Percentiles rank a stretch among this genome's conserved stretches.
Evolutionary conservation across 106 monocot genomes (phyloP).

Genomic region (Dioscorea zingiberensis): DNA sequence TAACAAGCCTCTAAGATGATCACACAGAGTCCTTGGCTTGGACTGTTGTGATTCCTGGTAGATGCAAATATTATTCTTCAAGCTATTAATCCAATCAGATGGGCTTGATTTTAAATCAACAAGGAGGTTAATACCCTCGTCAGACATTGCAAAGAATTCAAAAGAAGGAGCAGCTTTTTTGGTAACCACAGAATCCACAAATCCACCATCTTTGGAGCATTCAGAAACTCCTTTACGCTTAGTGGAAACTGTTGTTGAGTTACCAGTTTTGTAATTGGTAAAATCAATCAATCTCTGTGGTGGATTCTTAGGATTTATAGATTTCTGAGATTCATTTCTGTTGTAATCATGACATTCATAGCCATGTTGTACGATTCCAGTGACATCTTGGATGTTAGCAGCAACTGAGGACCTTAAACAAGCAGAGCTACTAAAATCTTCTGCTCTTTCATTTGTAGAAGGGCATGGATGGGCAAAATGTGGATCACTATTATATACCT

Average conservation of each 20-base stretch:
- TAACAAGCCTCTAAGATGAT: constrained; percentile 16
- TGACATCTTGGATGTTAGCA: constrained; percentile 6
- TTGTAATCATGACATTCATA: constrained; percentile 1
- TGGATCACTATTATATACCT: constrained; percentile 7
- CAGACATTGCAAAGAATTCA: constrained; percentile 68
- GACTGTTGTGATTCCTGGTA: constrained; percentile 17
- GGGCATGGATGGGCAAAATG: neutral
- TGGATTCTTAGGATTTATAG: constrained; percentile 1
- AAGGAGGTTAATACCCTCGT: constrained; percentile 70
- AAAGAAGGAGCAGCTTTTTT: constrained; percentile 40
- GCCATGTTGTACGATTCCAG: neutral
- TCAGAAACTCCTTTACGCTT: constrained; percentile 11
- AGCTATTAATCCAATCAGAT: constrained; percentile 54
- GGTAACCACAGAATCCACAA: constrained; percentile 11
- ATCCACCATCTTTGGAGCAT: constrained; percentile 17
- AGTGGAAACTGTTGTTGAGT: neutral
- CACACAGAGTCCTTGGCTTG: constrained; percentile 13
- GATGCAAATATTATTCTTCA: constrained; percentile 50
- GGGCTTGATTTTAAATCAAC: constrained; percentile 67
- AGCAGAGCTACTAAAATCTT: constrained; percentile 25
- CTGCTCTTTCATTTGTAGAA: constrained; percentile 7
- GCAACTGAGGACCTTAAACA: neutral
- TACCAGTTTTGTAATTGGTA: neutral
- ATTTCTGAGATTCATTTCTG: constrained; percentile 5
- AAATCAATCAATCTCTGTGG: neutral